Conservation (phyloP, 148 eudicot species). For the Rheum nobile region DNA sequence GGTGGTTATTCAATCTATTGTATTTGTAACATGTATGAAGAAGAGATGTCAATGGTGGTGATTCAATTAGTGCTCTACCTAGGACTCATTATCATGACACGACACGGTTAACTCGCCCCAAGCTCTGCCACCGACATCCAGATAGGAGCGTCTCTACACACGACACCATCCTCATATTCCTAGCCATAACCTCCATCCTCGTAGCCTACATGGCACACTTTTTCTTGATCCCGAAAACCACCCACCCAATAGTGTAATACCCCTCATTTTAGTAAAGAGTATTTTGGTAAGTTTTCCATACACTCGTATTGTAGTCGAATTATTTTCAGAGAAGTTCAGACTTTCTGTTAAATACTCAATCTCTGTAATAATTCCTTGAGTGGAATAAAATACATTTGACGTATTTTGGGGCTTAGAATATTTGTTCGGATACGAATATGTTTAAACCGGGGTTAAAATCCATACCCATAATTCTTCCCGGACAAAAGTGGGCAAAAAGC, state of each 20-base stretch:
- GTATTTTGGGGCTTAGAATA: too few species aligned
- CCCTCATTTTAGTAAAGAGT: too few species aligned
- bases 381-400: too few species aligned
- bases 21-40: slow-evolving; percentile 46
- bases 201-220: slow-evolving; percentile 59
- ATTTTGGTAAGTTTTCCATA: too few species aligned
- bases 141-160: slow-evolving; percentile 42
- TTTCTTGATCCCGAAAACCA: slow-evolving; percentile 60
- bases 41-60: slow-evolving; percentile 57
- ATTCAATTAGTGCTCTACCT: slow-evolving; percentile 49
- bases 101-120: slow-evolving; percentile 59
- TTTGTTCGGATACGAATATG: too few species aligned
- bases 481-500: too few species aligned
- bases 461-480: too few species aligned
- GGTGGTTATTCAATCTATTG: background rate
- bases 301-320: too few species aligned
- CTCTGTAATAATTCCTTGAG: too few species aligned
- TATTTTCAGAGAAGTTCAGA: too few species aligned
- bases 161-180: slow-evolving; percentile 39
- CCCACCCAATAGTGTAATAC: slow-evolving; percentile 74
- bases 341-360: too few species aligned
- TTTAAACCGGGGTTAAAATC: too few species aligned
- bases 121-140: slow-evolving; percentile 50
- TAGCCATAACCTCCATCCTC: slow-evolving; percentile 50
- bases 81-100: slow-evolving; percentile 51